Base-by-base conservation (phyloP, 2,329 filamentous ascomycete species). In the Botrytis medusae region DNA sequence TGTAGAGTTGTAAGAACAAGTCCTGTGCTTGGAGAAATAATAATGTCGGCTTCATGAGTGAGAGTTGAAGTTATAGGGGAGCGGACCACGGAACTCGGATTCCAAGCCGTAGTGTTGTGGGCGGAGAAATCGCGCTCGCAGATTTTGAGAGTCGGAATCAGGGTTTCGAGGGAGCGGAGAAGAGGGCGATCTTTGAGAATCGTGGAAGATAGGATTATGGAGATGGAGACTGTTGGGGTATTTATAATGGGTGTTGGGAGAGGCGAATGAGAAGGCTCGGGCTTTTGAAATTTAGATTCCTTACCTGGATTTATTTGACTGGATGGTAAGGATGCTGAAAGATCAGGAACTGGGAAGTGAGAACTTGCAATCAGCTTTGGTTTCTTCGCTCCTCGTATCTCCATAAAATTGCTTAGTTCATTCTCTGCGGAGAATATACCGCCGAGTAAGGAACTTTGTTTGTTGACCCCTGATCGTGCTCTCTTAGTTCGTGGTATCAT, bases 1-100 rank as follows among this genome's bases (percentile, higher is more conserved):
- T 95, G 88, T 8, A 95, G 83, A 0, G 88, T 92, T 0, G 93
- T 93, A 32, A 92, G 79, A 0, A 97, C 81, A 4, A 97, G 83
- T 0, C 92, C 94, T 0, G 87, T 89, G 0, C 84, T 85, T 0
- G 93, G 89, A 0, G 93, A 93, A 8, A 95, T 78, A 1, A 92
- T 87, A 4, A 97, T 82, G 77, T 97, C 94, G 4, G 93, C 91
- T 80, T 94, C 92, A 9, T 84, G 82, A 1, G 82, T 82, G 1
- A 87, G 80, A 0, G 82, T 76, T 0, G 84, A 85, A 6, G 78
- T 74, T 4, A 82, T 73, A n/a, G 81, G 80, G 12, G 82, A 82
- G n/a, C 81, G 79, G 40, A 76, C 74, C 37, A 81, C 77, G 65
- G 81, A 79, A 70, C 75, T 80, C 40, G 71, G 81, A 72, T 80